Evolutionary conservation across 192 early-diverging fungal genomes (phyloP).

Genomic region (Coemansia furcata): DNA sequence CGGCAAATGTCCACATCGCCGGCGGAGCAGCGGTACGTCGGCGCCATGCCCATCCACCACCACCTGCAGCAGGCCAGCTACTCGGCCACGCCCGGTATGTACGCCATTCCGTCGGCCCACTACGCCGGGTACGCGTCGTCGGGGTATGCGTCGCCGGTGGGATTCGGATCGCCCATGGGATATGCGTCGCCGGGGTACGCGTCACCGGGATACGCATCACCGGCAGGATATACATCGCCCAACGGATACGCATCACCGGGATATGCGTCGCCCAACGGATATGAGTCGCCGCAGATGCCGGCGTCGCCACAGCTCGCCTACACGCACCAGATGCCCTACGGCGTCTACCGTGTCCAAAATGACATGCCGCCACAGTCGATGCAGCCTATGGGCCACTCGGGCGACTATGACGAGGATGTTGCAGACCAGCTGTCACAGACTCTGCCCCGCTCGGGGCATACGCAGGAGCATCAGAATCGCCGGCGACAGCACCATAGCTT

Average conservation of each 20-base stretch:
- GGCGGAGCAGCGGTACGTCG: not conserved
- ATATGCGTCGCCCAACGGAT: constrained; percentile 17
- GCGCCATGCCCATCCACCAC: not conserved
- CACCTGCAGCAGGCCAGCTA: not conserved
- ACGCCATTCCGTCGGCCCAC: constrained; percentile 7
- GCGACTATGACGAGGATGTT: not conserved
- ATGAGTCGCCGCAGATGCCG: constrained; percentile 13
- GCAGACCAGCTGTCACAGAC: not conserved
- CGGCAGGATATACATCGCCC: constrained; percentile 19
- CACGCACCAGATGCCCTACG: not conserved
- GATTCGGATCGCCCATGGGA: constrained; percentile 17
- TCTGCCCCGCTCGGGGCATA: not conserved
- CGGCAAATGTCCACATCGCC: not conserved
- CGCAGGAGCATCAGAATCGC: not conserved
- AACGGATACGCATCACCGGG: constrained; percentile 26
- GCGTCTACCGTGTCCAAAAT: not conserved
- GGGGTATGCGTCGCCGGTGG: constrained; percentile 13
- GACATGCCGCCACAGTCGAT: not conserved
- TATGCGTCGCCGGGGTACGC: constrained; percentile 27
- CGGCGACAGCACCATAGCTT: not conserved
- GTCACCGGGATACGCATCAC: constrained; percentile 17
- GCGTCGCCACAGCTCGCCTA: constrained; percentile 28
- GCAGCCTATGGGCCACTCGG: not conserved
- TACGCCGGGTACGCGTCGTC: constrained; percentile 18
- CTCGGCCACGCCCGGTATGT: constrained; percentile 5